Base-by-base conservation (phyloP, 2,329 filamentous ascomycete species). In the Pestalotiopsis sp. region DNA sequence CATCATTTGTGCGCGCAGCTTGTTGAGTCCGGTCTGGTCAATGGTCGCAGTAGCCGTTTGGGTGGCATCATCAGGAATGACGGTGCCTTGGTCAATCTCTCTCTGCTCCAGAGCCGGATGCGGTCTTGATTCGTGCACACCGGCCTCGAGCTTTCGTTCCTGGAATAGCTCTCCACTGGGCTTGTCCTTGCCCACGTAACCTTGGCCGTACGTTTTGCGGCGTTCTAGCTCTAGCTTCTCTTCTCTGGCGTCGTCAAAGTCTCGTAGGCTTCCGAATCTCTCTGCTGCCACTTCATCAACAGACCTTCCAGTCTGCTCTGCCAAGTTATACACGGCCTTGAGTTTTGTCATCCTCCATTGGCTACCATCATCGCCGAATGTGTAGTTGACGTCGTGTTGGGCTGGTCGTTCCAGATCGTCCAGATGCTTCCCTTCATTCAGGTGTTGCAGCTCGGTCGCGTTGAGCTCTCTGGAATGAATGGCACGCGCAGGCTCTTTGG, bases 301-400 rank as follows among this genome's bases (percentile, higher is more conserved):
- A 0, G 88, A 75, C n/a, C 86, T 86, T 0, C 90, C 91, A 0
- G 85, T 90, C 74, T 96, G 91, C 73, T 97, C 87, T 0, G 94
- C 93, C 67, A 91, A 87, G 31, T 89, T 88, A 79, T 97, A 97
- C 2, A 97, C 93, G 12, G 90, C 92, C 72, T 92, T 94, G 39
- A 99, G 88, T 79, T 95, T 98, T 5, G 92, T 97, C 95, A 99
- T 97, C 64, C 97, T 91, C 96, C 97, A 99, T 74, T 94, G 89
- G 14, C 95, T 95, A 0, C 96, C 95, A 6, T 89, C 83, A 78
- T 99, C 96, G 20, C 97, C 96, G 79, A 99, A 97, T 0, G 84
- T 93, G 77, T 98, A 99, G 69, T 89, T 85, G 9, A 97, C 89
- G 68, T 92, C 87, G 66, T 89, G 84, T 59, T 89, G 81, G 0